Conservation (phyloP, 2,329 filamentous ascomycete species). For the Alternaria tenuissima region DNA sequence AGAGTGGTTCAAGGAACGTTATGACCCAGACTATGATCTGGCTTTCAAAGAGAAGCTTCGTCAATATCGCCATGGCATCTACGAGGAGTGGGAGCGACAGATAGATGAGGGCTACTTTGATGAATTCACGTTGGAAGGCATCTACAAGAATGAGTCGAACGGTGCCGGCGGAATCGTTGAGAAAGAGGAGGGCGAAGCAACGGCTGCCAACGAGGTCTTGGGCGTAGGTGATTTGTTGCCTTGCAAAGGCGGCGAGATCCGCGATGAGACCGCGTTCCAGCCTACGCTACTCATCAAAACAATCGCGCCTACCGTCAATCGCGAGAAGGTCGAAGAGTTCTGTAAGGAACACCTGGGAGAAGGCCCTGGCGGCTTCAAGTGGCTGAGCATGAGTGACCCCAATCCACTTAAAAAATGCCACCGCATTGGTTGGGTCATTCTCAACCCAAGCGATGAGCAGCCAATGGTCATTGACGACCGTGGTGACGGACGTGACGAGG, state of each 20-base stretch:
- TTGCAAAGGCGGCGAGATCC: constrained; percentile 81
- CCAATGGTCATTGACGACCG: constrained; percentile 69
- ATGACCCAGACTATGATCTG: constrained; percentile 82
- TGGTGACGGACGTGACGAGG: constrained; percentile 76
- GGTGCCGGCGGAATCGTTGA: constrained; percentile 85
- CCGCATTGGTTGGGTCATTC: constrained; percentile 97
- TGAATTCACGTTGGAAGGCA: constrained; percentile 91
- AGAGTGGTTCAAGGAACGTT: constrained; percentile 98
- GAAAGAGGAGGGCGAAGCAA: constrained; percentile 95
- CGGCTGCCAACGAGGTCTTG: constrained; percentile 88
- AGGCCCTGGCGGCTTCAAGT: constrained; percentile 90
- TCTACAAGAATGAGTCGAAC: constrained; percentile 92
- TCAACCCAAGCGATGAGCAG: constrained; percentile 79
- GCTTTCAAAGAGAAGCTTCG: constrained; percentile 77
- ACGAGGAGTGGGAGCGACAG: constrained; percentile 88
- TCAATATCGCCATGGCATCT: constrained; percentile 79
- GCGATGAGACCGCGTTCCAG: constrained; percentile 86
- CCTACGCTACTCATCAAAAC: constrained; percentile 98
- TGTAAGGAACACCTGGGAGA: constrained; percentile 95
- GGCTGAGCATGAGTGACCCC: constrained; percentile 93
- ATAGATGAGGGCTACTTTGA: constrained; percentile 87
- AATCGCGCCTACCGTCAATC: constrained; percentile 93
- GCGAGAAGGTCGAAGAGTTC: constrained; percentile 90
- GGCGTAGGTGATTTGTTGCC: constrained; percentile 92
- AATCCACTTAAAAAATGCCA: constrained; percentile 98